Base-by-base conservation (phyloP, 768 basidiomycete species). In the Termitomyces bulborhizus region DNA sequence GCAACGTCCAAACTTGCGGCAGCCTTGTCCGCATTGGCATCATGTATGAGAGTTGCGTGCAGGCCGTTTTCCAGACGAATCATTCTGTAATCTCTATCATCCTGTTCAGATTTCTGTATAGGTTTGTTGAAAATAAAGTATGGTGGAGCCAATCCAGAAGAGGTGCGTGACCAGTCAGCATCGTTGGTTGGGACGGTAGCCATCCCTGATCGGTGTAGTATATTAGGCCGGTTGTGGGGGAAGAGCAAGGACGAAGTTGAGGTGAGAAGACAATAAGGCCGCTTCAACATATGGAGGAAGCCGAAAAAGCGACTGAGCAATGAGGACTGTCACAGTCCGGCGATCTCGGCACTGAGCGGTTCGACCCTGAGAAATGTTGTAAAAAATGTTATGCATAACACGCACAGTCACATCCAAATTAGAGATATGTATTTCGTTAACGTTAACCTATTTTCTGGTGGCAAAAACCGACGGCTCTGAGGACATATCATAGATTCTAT, bases 1-100 rank as follows among this genome's bases (percentile, higher is more conserved):
- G 88, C 86, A 50, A 98, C 93, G 70, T 96, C 91, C 64, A 99
- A 78, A 65, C 92, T 91, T 2, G 96, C 97, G 0, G 94, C 92
- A 11, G 93, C 90, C 71, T 95, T 97, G 73, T 99, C 97, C 5
- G 95, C 84, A 59, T 83, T 85, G 0, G 81, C 71, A 66, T 99
- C 96, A 53, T 86, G 86, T 13, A 98, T 78, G 26, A 99, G 70
- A 60, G 88, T 81, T 0, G 86, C 93, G 57, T 90, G 86, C n/a
- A 99, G 72, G 3, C 90, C 93, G 65, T 98, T 99, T 6, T 84
- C 77, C n/a, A 99, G 80, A 46, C 78, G 77, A 58, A 99, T 88
- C 46, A 94, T 67, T 48, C 87, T 75, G 68, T 97, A 96, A 15
- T 84, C 78, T 56, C 93, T 76, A 62, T 90, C 84, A 66, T 96